Conservation (phyloP, 352 stramenopile species). For the Chrysophaeum taylorii region DNA sequence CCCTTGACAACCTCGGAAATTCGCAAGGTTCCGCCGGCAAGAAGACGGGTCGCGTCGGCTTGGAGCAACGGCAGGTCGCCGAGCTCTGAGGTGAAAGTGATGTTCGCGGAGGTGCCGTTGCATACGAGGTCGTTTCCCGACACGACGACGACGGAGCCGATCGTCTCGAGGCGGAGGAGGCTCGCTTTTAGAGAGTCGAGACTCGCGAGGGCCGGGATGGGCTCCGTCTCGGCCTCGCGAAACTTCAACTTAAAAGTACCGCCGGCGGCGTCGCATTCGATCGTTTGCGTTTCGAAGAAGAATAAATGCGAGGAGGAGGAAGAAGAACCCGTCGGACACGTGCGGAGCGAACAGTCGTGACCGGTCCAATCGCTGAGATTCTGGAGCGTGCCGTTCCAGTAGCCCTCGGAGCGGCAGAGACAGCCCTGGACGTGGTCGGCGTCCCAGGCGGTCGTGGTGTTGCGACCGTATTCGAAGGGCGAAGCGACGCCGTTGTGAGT, state of each 20-base stretch:
- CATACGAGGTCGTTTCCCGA: neutral
- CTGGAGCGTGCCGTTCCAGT: conserved; percentile 28
- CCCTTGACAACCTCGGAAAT: conserved; percentile 9
- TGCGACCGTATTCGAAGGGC: conserved; percentile 25
- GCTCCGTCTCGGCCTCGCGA: conserved; percentile 1
- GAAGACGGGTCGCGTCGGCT: neutral
- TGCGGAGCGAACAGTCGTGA: conserved; percentile 42
- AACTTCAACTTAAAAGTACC: conserved; percentile 7
- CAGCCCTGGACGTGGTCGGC: conserved; percentile 67
- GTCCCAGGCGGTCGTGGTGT: conserved; percentile 53
- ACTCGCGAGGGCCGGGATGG: conserved; percentile 5
- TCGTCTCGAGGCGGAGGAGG: conserved; percentile 5
- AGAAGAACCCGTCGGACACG: conserved; percentile 34
- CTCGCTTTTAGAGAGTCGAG: neutral
- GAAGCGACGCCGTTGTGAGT: conserved; percentile 15
- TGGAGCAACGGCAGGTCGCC: conserved; percentile 19
- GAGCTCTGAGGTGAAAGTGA: conserved; percentile 21
- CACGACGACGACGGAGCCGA: conserved; percentile 13
- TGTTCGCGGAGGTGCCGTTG: conserved; percentile 15
- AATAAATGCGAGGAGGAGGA: conserved; percentile 19
- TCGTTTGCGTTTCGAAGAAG: neutral
- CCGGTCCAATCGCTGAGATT: conserved; percentile 48
- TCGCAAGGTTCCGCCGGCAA: conserved; percentile 6
- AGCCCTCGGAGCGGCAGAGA: conserved; percentile 64
- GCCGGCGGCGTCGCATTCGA: neutral